Evolutionary conservation across 139 green algal genomes (phyloP).

Genomic region (Spirogloea muscicola): DNA sequence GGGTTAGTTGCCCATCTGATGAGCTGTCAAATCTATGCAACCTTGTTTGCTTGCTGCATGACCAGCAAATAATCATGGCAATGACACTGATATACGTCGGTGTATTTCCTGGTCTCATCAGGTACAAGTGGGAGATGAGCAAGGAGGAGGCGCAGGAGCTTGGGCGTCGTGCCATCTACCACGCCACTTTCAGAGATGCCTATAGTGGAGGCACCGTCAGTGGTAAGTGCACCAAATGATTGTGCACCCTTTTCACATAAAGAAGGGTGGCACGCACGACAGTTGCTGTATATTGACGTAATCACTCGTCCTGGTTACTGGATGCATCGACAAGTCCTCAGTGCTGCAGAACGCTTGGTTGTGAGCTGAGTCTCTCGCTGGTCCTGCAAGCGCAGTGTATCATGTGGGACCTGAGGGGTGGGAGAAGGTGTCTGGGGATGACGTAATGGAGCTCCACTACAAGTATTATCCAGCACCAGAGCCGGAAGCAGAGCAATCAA

Average conservation of each 20-base stretch:
- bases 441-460: conserved; percentile 95
- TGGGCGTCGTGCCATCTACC: conserved; percentile 90
- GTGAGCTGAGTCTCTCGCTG: too few species aligned
- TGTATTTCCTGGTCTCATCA: neutral
- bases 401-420: conserved; percentile 92
- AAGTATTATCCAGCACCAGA: conserved; percentile 72
- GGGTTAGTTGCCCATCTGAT: conserved; percentile 61
- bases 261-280: too few species aligned
- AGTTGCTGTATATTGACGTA: too few species aligned
- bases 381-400: conserved; percentile 73
- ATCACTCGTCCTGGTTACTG: too few species aligned
- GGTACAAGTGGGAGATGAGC: conserved; percentile 74
- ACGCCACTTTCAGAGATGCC: conserved; percentile 97
- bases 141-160: conserved; percentile 92
- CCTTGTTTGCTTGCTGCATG: too few species aligned
- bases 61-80: neutral
- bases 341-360: too few species aligned
- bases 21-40: too few species aligned
- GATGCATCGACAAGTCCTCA: too few species aligned
- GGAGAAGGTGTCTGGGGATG: conserved; percentile 92
- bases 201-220: conserved; percentile 90
- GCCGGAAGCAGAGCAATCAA: neutral
- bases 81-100: too few species aligned
- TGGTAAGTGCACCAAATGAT: conserved; percentile 13
- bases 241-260: neutral